Evolutionary conservation across 1,284 basidiomycete species (phyloP).

Genomic region (Ustilago crameri): DNA sequence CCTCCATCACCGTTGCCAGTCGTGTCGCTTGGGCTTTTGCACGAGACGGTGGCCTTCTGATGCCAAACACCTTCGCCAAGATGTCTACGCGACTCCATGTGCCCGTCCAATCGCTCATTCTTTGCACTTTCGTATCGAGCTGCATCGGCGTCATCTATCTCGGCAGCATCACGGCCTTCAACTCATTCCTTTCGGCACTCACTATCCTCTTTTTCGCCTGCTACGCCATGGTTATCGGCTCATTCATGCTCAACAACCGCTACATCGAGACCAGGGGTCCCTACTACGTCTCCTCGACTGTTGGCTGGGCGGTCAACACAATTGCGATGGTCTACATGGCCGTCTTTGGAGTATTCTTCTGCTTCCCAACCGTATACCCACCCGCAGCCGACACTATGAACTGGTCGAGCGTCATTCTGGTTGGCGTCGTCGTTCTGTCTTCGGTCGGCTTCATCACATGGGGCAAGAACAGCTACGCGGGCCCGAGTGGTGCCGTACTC

Average conservation of each 20-base stretch:
- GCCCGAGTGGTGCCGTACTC: conserved; percentile 27
- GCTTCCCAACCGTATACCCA: conserved; percentile 33
- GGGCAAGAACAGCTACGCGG: conserved; percentile 26
- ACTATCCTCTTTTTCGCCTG: conserved; percentile 39
- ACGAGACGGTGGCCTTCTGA: conserved; percentile 28
- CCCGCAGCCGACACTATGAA: conserved; percentile 25
- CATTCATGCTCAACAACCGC: conserved; percentile 30
- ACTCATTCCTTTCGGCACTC: conserved; percentile 36
- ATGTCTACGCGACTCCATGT: conserved; percentile 29
- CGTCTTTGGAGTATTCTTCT: conserved; percentile 34
- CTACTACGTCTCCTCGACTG: conserved; percentile 14
- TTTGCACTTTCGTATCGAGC: conserved; percentile 29
- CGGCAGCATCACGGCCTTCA: conserved; percentile 38
- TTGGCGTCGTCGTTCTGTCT: conserved; percentile 22
- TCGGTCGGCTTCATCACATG: conserved; percentile 28
- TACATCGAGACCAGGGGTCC: conserved; percentile 28
- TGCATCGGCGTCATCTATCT: conserved; percentile 39
- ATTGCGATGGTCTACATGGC: conserved; percentile 35
- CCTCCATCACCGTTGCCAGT: conserved; percentile 28
- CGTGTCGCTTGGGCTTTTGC: conserved; percentile 38
- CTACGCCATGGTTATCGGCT: conserved; percentile 33
- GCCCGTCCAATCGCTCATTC: conserved; percentile 25
- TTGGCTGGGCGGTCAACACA: conserved; percentile 22
- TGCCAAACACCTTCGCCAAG: conserved; percentile 17
- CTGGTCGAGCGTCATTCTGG: conserved; percentile 38